Evolutionary conservation across 768 basidiomycete genomes (phyloP).

Genomic region (Rhodotorula diobovata): DNA sequence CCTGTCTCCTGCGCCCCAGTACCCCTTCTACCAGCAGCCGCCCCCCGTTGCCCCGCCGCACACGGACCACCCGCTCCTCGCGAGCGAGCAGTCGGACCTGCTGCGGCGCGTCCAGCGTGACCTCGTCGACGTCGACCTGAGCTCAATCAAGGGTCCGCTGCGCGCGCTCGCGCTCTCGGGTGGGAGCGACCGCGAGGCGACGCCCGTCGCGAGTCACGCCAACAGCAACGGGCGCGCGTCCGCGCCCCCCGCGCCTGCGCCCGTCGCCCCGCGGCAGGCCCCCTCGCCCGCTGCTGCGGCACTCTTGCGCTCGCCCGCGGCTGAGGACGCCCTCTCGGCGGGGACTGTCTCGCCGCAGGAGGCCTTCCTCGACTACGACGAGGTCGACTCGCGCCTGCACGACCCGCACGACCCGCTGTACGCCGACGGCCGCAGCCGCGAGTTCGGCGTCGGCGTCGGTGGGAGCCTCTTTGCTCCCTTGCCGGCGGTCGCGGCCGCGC

Average conservation of each 20-base stretch:
- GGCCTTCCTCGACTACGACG: constrained; percentile 38
- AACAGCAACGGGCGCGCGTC: background rate
- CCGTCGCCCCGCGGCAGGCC: background rate
- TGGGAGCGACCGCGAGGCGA: constrained; percentile 13
- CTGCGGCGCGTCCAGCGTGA: constrained; percentile 29
- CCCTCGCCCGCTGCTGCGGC: background rate
- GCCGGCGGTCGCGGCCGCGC: background rate
- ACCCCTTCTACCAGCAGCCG: background rate
- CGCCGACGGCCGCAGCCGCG: background rate
- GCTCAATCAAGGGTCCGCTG: constrained; percentile 31
- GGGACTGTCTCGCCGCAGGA: constrained; percentile 37
- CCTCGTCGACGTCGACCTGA: constrained; percentile 34
- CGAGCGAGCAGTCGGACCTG: constrained; percentile 33
- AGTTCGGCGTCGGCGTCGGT: constrained; percentile 29
- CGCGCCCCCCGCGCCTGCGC: background rate
- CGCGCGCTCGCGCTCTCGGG: constrained; percentile 17
- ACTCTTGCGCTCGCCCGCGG: constrained; percentile 15
- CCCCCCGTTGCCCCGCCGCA: constrained; percentile 15
- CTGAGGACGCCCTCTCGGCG: constrained; percentile 7
- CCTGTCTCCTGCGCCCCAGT: constrained; percentile 10
- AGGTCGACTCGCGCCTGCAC: constrained; percentile 31
- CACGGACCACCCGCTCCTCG: constrained; percentile 29
- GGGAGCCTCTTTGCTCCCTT: constrained; percentile 23
- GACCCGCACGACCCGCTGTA: constrained; percentile 2
- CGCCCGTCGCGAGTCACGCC: constrained; percentile 1